phyloP scores from a whole-genome alignment of 1,139 yeast species.

The Pneumocystis carinii region DNA sequence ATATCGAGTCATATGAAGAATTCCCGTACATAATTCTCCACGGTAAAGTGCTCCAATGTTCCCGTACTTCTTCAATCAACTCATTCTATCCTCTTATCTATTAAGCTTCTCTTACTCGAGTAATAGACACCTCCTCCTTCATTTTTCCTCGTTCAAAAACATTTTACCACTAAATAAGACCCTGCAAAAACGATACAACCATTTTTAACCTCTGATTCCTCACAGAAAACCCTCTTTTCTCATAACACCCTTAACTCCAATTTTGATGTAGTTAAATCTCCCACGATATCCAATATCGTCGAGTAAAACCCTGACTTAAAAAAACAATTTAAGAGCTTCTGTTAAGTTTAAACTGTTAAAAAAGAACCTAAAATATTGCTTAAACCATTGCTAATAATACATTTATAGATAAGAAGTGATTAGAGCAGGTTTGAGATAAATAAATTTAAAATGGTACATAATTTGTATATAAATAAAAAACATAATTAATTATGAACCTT shows the following conservation, averaged over 20 bases:
- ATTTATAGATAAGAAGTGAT: background rate
- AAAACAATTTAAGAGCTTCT: background rate
- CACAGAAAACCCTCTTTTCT: background rate
- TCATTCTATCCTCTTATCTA: background rate
- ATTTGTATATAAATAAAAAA: slow-evolving; percentile 3
- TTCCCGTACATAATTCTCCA: slow-evolving; percentile 53
- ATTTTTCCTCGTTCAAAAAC: background rate
- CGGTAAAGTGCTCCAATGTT: slow-evolving; percentile 52
- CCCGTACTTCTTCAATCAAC: background rate
- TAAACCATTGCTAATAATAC: background rate
- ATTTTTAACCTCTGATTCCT: background rate
- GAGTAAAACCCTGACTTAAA: background rate
- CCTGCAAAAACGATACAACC: background rate
- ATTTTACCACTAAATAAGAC: background rate
- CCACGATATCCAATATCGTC: background rate
- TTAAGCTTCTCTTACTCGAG: background rate
- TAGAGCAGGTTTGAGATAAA: background rate
- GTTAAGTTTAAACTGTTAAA: background rate
- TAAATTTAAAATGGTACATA: background rate
- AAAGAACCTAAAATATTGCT: too few relatives aligned
- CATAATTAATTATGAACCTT: slow-evolving; percentile 22
- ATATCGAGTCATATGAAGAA: slow-evolving; percentile 64
- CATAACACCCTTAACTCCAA: background rate
- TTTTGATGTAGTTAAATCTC: background rate
- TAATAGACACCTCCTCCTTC: background rate